Percentiles rank a stretch among this genome's conserved stretches.
phyloP scores from a whole-genome alignment of 2,329 filamentous ascomycete species.

The Colletotrichum lini region DNA sequence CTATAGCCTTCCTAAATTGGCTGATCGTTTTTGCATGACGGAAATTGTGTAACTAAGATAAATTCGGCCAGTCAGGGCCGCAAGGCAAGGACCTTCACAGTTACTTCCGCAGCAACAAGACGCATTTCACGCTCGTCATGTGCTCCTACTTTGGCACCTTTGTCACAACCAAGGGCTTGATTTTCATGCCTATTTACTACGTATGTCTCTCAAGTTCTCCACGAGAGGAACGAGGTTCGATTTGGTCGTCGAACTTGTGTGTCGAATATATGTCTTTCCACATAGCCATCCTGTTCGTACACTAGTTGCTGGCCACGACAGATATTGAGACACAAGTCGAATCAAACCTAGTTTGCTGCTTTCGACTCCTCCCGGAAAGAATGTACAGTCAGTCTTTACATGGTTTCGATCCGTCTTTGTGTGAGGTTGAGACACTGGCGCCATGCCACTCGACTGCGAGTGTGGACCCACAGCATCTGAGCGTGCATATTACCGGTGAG shows the following conservation, averaged over 20 bases:
- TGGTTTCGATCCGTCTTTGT: conserved; percentile 4
- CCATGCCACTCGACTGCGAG: not conserved
- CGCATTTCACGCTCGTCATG: too few species aligned
- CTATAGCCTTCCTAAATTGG: too few species aligned
- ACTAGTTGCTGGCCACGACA: not conserved
- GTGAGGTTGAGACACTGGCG: conserved; percentile 18
- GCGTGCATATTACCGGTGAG: conserved; percentile 24
- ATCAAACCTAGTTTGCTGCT: not conserved
- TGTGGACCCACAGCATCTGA: conserved; percentile 14
- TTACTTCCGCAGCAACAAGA: too few species aligned
- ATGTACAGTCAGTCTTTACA: not conserved
- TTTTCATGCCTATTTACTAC: not conserved
- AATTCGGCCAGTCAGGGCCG: too few species aligned
- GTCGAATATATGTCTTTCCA: not conserved
- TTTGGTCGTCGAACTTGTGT: not conserved
- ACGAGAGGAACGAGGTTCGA: not conserved
- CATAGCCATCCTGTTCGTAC: not conserved
- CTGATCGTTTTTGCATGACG: too few species aligned
- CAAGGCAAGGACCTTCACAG: too few species aligned
- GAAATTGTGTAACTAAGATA: too few species aligned
- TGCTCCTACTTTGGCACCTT: too few species aligned
- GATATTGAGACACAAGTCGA: not conserved
- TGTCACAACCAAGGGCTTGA: too few species aligned
- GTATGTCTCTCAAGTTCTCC: conserved; percentile 14
- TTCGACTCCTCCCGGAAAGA: not conserved